phyloP scores from a whole-genome alignment of 1,284 basidiomycete genomes.

The Malassezia pachydermatis region DNA sequence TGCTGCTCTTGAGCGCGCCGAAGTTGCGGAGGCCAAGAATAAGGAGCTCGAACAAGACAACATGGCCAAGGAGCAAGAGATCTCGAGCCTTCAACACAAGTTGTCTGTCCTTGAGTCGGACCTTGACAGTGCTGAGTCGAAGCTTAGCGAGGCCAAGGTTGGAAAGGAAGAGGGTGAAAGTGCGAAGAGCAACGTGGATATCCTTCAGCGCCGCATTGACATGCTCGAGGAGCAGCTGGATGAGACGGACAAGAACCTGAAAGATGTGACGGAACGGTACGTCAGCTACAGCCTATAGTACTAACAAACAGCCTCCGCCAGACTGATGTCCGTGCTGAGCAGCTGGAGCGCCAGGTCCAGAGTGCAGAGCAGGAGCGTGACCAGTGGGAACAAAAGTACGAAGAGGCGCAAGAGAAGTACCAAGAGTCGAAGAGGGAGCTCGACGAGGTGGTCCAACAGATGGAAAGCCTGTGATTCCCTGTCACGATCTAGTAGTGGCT shows the following conservation, averaged over 20 bases:
- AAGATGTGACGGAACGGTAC: constrained; percentile 93
- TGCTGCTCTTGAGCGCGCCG: constrained; percentile 52
- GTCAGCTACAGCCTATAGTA: constrained; percentile 46
- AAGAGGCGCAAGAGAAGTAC: constrained; percentile 70
- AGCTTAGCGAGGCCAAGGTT: constrained; percentile 63
- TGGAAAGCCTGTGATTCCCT: constrained; percentile 66
- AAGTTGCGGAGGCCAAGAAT: constrained; percentile 42
- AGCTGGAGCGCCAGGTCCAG: constrained; percentile 86
- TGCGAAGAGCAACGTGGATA: constrained; percentile 66
- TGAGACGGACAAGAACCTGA: constrained; percentile 86
- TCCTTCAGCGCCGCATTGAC: constrained; percentile 71
- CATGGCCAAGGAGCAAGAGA: constrained; percentile 78
- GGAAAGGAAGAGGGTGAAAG: constrained; percentile 63
- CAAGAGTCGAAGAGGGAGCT: constrained; percentile 68
- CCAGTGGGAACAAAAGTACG: constrained; percentile 85
- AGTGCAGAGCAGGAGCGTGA: constrained; percentile 85
- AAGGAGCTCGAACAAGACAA: constrained; percentile 62
- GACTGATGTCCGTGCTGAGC: constrained; percentile 97
- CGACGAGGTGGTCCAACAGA: constrained; percentile 70
- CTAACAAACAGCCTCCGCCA: constrained; percentile 69
- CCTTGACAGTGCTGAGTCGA: constrained; percentile 66
- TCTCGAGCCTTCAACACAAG: constrained; percentile 70
- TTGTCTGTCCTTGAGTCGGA: constrained; percentile 62
- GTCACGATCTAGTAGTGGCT: too few species aligned
- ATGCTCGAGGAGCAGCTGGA: constrained; percentile 93